These are phyloP conservation scores for Voacanga thouarsii DNA, from an alignment of 257 asterid genomes.

Conservation along the genomic window DNA sequence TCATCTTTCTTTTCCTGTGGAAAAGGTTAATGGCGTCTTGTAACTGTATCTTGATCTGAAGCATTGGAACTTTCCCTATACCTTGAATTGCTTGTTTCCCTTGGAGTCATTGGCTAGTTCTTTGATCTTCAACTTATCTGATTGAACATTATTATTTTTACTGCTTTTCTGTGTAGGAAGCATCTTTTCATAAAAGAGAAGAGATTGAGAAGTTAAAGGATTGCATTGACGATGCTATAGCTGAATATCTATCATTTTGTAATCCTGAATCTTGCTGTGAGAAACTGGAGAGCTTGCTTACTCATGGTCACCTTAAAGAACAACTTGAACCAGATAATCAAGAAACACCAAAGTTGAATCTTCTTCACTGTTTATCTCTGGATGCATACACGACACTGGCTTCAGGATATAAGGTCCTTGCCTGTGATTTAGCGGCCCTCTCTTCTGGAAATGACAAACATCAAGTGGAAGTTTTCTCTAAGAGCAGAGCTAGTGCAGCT, in stretches of 20 bases:
- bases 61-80: neutral
- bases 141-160: neutral
- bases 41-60: neutral
- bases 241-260: conserved; percentile 38
- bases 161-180: conserved; percentile 32
- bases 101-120: neutral
- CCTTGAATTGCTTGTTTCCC: neutral
- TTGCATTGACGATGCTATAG: conserved; percentile 34
- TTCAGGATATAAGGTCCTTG: conserved; percentile 51
- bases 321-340: conserved; percentile 10
- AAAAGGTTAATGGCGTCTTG: neutral
- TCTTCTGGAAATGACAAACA: conserved; percentile 7
- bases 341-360: conserved; percentile 37
- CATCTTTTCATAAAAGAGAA: conserved; percentile 8
- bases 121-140: neutral
- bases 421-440: conserved; percentile 36
- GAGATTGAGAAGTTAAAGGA: conserved; percentile 29
- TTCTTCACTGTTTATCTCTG: conserved; percentile 42
- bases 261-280: conserved; percentile 45
- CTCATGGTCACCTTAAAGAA: conserved; percentile 16
- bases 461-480: conserved; percentile 35
- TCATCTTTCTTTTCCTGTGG: neutral
- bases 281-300: conserved; percentile 62
- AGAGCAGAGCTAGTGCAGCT: conserved; percentile 51
- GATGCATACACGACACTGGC: conserved; percentile 56